Evolutionary conservation across 768 basidiomycete species (phyloP), one percentile per base, ranked within the genome.

Genomic region (Lanmaoa rubissima): DNA sequence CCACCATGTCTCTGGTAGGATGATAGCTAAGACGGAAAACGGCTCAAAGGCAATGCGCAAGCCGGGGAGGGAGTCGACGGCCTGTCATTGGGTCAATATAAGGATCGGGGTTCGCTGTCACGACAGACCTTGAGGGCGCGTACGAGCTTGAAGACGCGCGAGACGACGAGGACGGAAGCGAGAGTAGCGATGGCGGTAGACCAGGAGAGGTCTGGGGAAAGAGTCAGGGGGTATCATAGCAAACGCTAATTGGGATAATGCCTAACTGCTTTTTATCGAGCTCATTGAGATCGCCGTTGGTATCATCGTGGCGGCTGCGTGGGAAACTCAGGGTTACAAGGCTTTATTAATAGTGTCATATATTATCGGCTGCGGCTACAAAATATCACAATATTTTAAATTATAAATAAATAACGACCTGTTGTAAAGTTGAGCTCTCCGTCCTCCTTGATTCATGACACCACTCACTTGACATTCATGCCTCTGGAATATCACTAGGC

Each of bases 21-120:
- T 3, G 4, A 65, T 11, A n/a, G 51, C 58, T 0, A 42, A 1
- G 32, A 64, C 0, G 21, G 41, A 36, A 13, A 69, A 34, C 8
- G 68, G 62, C n/a, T 51, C 43, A 24, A 67, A 59, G 39, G 68
- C 62, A 17, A 69, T 54, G 31, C 55, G 42, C 26, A 69, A 43
- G 4, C 65, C 66, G 6, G 65, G 58, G 16, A 68, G 60, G 8
- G 34, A 55, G 46, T 42, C 40, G 11, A 65, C 51, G 21, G 65
- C 56, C 65, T 67, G 36, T 38, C 9, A 31, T 36, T 17, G 5
- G 31, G 14, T 55, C 10, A 32, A 40, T 43, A 21, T 10, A 12
- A 16, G 9, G 32, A 38, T 16, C 8, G 10, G 36, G 8, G 4
- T n/a, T 38, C 12, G 19, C 8, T 16, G 38, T 36, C 7, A 31